A percentile compares a stretch with the other conserved stretches of the same genome.
These are phyloP conservation scores for Artemisia tridentata DNA, from an alignment of 129 eudicot species.

Conservation along the genomic window DNA sequence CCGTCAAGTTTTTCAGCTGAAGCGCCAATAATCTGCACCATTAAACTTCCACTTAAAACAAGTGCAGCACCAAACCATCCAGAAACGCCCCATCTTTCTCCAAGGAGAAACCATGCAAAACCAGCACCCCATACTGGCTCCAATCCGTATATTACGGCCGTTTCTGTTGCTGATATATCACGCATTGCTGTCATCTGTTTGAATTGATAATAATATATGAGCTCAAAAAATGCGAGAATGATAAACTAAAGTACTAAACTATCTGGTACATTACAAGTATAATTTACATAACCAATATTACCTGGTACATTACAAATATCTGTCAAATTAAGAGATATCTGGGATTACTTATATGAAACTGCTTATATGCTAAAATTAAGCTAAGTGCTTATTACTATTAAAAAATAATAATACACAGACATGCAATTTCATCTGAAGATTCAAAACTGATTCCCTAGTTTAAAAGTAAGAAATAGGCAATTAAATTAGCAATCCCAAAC, in stretches of 20 bases:
- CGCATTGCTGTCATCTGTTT: conserved; percentile 87
- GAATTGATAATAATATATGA: not conserved
- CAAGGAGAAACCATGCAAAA: conserved; percentile 96
- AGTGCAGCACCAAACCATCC: conserved; percentile 97
- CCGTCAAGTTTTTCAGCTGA: conserved; percentile 16
- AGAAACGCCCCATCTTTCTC: conserved; percentile 80
- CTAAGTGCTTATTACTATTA: no score
- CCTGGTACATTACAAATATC: no score
- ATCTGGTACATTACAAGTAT: no score
- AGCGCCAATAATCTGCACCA: conserved; percentile 78
- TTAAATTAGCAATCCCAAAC: no score
- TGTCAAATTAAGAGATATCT: no score
- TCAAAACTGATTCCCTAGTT: no score
- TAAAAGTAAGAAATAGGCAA: no score
- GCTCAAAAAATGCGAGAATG: not conserved
- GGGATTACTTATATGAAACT: no score
- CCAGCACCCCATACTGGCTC: conserved; percentile 99
- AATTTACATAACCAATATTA: no score
- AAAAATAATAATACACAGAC: no score
- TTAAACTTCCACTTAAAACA: conserved; percentile 81
- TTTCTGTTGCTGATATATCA: conserved; percentile 85
- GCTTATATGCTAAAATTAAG: no score
- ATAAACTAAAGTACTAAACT: not conserved
- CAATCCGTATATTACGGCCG: conserved; percentile 83
- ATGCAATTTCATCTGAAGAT: no score